Evolutionary conservation across 371 early-diverging fungal species (phyloP).

Genomic region (Phascolomyces articulosus): DNA sequence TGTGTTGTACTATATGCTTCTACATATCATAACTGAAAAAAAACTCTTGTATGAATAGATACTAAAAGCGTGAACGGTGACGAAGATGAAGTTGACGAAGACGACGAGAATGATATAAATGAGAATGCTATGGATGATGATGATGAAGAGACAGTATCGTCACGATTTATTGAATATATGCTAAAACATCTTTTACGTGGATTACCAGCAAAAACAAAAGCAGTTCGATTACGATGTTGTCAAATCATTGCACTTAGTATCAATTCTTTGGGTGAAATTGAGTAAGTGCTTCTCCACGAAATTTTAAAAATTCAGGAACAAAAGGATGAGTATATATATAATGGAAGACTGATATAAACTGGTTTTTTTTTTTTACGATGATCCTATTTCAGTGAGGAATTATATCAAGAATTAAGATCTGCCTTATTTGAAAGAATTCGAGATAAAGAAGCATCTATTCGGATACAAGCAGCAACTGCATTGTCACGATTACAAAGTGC

Average conservation of each 20-base stretch:
- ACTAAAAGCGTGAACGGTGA: conserved; percentile 12
- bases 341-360: too few relatives aligned
- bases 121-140: conserved; percentile 27
- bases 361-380: conserved; percentile 1
- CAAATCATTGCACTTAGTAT: conserved; percentile 80
- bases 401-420: conserved; percentile 69
- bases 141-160: conserved; percentile 61
- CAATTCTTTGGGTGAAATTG: conserved; percentile 78
- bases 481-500: conserved; percentile 77
- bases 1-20: too few relatives aligned
- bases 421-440: conserved; percentile 70
- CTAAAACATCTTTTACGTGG: conserved; percentile 75
- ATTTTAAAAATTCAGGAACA: too few relatives aligned
- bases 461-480: conserved; percentile 82
- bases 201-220: conserved; percentile 72
- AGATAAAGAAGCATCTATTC: conserved; percentile 84
- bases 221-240: conserved; percentile 78
- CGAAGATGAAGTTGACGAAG: conserved; percentile 17
- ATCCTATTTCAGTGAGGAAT: conserved; percentile 64
- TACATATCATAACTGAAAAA: too few relatives aligned
- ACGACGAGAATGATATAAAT: conserved; percentile 16
- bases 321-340: too few relatives aligned
- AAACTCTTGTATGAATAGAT: background rate
- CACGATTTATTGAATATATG: conserved; percentile 73
- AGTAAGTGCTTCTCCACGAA: conserved; percentile 52